A percentile compares a stretch with the other conserved stretches of the same genome.
Conservation (phyloP, 495 filamentous ascomycete genomes). For the Podospora australis region DNA sequence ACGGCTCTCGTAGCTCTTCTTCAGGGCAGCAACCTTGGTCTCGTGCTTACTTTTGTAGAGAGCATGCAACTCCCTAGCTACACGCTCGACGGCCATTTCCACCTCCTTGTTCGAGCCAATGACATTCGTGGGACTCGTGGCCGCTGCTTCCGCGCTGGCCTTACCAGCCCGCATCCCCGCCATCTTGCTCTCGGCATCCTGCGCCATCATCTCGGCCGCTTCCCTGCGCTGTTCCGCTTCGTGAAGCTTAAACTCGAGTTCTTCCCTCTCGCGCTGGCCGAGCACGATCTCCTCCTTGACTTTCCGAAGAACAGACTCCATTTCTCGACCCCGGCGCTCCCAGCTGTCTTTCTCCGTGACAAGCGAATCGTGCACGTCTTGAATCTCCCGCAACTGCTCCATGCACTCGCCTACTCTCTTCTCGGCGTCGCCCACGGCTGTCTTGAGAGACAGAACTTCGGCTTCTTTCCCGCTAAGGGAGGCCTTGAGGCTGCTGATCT, state of each 20-base stretch:
- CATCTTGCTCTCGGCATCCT: conserved; percentile 69
- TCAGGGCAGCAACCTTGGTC: conserved; percentile 85
- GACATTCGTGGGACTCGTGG: conserved; percentile 17
- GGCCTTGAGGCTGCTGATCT: conserved; percentile 85
- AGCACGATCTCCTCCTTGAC: conserved; percentile 76
- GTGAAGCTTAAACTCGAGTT: conserved; percentile 60
- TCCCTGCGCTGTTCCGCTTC: conserved; percentile 68
- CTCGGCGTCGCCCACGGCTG: conserved; percentile 81
- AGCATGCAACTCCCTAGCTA: conserved; percentile 79
- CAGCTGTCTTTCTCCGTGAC: conserved; percentile 74
- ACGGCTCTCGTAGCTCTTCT: conserved; percentile 86
- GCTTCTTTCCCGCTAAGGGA: conserved; percentile 86
- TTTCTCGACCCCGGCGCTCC: conserved; percentile 76
- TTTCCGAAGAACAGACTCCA: conserved; percentile 70
- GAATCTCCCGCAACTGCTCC: conserved; percentile 72
- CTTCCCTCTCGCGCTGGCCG: conserved; percentile 68
- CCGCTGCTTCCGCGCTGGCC: conserved; percentile 32
- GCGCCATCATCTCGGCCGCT: conserved; percentile 54
- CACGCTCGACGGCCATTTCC: conserved; percentile 85
- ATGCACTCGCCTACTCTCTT: conserved; percentile 79
- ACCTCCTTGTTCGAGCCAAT: conserved; percentile 45
- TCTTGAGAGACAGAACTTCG: conserved; percentile 76
- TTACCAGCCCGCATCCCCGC: conserved; percentile 55
- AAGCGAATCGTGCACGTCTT: conserved; percentile 57
- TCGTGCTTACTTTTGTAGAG: conserved; percentile 98